Base-by-base conservation (phyloP, 805 yeast species). In the Metschnikowia cubensis region DNA sequence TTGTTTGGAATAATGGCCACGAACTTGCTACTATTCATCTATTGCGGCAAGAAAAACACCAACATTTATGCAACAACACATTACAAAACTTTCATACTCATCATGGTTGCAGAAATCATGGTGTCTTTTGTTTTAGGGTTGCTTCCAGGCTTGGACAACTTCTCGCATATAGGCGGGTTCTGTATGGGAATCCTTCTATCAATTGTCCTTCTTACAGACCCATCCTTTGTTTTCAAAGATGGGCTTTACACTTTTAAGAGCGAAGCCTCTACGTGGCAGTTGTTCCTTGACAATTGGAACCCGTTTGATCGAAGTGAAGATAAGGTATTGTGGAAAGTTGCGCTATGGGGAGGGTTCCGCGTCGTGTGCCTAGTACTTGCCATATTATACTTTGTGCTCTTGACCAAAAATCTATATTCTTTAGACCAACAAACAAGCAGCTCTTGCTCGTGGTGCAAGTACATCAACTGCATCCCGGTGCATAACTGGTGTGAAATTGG, bases 131-230 rank as follows among this genome's bases (percentile, higher is more conserved):
- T 77, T 6, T 66, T 85, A 17, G 91, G 91, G 0, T 68, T 85
- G 17, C 66, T 85, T 14, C 91, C 91, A 0, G 91, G 91, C 0
- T 61, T 85, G 48, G 91, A 85, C 63, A 85, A 85, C 61, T 85
- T 85, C 59, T 76, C 86, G 39, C 90, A 85, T 63, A 78, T 85
- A 56, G 91, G 91, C 10, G 91, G 91, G 5, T 83, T 85, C 66
- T 77, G 82, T 21, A 68, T 81, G 66, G 91, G 91, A 0, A 35
- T 82, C 0, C 60, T 80, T 25, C 55, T 74, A 33, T 80, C 85
- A 0, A 58, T 82, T 0, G 66, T 76, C 1, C 53, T 84, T 10
- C 59, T 85, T 36, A 73, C 80, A 36, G 84, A 82, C 53, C 91
- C 91, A 1, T 67, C 71, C 15, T 79, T 76, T 50, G 69, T 72